Evolutionary conservation across 768 basidiomycete species (phyloP).

Genomic region (Boletus insuetus): DNA sequence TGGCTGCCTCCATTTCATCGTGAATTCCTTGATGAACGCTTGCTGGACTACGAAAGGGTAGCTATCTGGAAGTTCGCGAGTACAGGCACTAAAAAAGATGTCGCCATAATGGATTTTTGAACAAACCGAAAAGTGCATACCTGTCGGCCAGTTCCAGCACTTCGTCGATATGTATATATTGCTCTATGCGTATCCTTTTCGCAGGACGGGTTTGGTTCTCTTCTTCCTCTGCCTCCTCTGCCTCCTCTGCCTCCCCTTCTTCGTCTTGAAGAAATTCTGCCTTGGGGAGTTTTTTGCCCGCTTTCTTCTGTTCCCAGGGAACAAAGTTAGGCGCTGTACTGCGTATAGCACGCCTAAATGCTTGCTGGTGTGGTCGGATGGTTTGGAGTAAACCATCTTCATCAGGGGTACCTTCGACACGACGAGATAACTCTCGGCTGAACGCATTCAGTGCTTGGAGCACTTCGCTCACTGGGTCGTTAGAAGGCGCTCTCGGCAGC

Average conservation of each 20-base stretch:
- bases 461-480: background rate
- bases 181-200: conserved; percentile 4
- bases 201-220: background rate
- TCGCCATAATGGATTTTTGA: background rate
- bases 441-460: background rate
- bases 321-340: background rate
- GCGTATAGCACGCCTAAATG: conserved; percentile 45
- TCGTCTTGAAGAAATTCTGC: background rate
- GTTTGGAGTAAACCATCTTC: conserved; percentile 49
- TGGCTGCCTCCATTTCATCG: conserved; percentile 47
- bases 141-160: conserved; percentile 37
- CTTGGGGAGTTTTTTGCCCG: background rate
- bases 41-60: conserved; percentile 61
- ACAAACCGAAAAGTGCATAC: background rate
- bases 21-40: conserved; percentile 43
- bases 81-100: conserved; percentile 37
- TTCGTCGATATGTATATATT: conserved; percentile 43
- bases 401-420: conserved; percentile 6
- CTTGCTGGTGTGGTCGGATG: conserved; percentile 46
- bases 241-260: background rate
- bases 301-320: background rate
- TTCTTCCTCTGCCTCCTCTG: background rate
- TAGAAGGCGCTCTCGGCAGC: background rate
- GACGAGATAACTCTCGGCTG: background rate
- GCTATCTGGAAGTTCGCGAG: conserved; percentile 63